These are phyloP conservation scores for Nicotiana tomentosiformis DNA, from an alignment of 257 asterid species.

Conservation along the genomic window DNA sequence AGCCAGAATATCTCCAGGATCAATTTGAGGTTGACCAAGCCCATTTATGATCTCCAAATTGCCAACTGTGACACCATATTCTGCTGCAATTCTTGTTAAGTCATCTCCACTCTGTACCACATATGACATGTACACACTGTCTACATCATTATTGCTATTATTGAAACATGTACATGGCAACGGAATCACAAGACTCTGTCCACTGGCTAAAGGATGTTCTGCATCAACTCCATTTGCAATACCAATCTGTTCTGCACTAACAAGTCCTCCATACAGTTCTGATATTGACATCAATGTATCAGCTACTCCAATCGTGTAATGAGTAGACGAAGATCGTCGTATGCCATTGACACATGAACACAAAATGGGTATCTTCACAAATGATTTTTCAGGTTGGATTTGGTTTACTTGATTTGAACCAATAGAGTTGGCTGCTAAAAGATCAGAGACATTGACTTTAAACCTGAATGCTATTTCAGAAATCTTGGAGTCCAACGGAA, in stretches of 20 bases:
- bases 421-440: slow-evolving; percentile 12
- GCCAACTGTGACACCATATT: neutral
- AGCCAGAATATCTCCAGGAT: slow-evolving; percentile 21
- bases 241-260: slow-evolving; percentile 13
- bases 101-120: slow-evolving; percentile 13
- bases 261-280: slow-evolving; percentile 14
- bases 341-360: slow-evolving; percentile 15
- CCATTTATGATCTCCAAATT: slow-evolving; percentile 15
- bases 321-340: slow-evolving; percentile 12
- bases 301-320: slow-evolving; percentile 1
- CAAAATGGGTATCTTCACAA: neutral
- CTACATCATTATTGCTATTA: slow-evolving; percentile 10
- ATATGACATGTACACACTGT: slow-evolving; percentile 18
- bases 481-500: slow-evolving; percentile 14
- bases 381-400: neutral
- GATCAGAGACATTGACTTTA: neutral
- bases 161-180: slow-evolving; percentile 19
- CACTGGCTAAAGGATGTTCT: neutral
- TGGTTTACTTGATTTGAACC: neutral
- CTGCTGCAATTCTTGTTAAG: slow-evolving; percentile 5
- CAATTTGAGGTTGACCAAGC: slow-evolving; percentile 11
- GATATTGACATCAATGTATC: slow-evolving; percentile 16
- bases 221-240: neutral
- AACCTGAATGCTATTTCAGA: slow-evolving; percentile 17
- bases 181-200: slow-evolving; percentile 13